Percentiles rank a stretch among this genome's conserved stretches.
These are phyloP conservation scores for Picochlorum sp. DNA, from an alignment of 139 green algal species.

Conservation along the genomic window DNA sequence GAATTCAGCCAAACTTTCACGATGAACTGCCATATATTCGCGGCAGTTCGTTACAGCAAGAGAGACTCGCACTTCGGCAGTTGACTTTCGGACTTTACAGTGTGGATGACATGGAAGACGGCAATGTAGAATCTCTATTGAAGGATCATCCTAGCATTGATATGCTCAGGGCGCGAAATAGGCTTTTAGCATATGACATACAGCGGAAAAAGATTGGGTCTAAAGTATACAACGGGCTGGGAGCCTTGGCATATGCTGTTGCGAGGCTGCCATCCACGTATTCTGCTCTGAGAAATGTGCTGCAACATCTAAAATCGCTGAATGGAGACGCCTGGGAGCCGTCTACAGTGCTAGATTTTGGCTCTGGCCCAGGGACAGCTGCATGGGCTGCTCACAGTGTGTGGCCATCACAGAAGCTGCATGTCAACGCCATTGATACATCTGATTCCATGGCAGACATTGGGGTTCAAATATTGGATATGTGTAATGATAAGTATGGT, in stretches of 20 bases:
- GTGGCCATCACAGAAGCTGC: neutral
- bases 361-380: constrained; percentile 55
- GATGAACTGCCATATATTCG: neutral
- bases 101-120: neutral
- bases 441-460: constrained; percentile 41
- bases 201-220: neutral
- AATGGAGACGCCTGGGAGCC: constrained; percentile 30
- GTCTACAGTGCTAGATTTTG: constrained; percentile 55
- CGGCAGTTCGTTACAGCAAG: neutral
- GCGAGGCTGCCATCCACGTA: constrained; percentile 36
- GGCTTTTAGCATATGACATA: neutral
- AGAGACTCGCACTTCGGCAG: neutral
- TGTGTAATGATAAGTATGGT: neutral
- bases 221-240: neutral
- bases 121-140: neutral
- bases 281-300: constrained; percentile 17
- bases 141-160: neutral
- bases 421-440: constrained; percentile 46
- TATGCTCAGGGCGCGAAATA: neutral
- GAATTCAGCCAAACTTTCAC: constrained; percentile 18
- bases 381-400: constrained; percentile 45
- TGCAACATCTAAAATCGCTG: constrained; percentile 20
- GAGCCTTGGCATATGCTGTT: constrained; percentile 22
- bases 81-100: neutral
- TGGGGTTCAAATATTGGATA: constrained; percentile 21